Percentiles rank a stretch among this genome's conserved stretches.
phyloP scores from a whole-genome alignment of 345 rosid genomes.

The Laguncularia racemosa region DNA sequence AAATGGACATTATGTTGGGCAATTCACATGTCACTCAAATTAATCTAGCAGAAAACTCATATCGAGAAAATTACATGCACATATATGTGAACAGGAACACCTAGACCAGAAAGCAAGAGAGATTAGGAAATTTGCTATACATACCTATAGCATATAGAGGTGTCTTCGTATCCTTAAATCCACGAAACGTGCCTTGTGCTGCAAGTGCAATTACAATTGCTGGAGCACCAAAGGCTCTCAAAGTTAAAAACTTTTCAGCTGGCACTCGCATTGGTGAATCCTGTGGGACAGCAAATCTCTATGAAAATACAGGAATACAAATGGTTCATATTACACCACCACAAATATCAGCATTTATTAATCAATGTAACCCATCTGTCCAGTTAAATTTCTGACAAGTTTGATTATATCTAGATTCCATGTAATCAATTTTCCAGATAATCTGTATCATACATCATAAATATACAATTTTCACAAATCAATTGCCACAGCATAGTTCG shows the following conservation, averaged over 20 bases:
- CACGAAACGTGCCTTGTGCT: conserved; percentile 92
- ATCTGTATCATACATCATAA: too few species aligned
- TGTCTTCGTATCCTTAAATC: conserved; percentile 85
- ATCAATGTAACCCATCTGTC: neutral
- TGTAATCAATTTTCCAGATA: too few species aligned
- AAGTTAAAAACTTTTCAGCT: conserved; percentile 69
- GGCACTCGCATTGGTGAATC: conserved; percentile 87
- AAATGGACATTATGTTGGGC: too few species aligned
- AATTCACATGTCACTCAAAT: too few species aligned
- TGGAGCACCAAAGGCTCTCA: conserved; percentile 88
- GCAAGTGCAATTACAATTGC: conserved; percentile 93
- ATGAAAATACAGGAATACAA: neutral
- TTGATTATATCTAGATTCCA: too few species aligned
- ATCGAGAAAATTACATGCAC: too few species aligned
- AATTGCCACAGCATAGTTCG: too few species aligned
- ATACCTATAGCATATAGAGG: conserved; percentile 92
- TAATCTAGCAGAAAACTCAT: too few species aligned
- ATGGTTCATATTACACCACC: neutral
- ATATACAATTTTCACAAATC: too few species aligned
- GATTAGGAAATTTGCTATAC: conserved; percentile 24
- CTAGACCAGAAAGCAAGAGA: neutral
- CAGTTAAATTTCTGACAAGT: too few species aligned
- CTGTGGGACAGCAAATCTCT: conserved; percentile 24
- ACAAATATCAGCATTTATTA: neutral
- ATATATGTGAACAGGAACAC: too few species aligned